phyloP scores from a whole-genome alignment of 2,329 filamentous ascomycete species.

The Triangularia verruculosa region DNA sequence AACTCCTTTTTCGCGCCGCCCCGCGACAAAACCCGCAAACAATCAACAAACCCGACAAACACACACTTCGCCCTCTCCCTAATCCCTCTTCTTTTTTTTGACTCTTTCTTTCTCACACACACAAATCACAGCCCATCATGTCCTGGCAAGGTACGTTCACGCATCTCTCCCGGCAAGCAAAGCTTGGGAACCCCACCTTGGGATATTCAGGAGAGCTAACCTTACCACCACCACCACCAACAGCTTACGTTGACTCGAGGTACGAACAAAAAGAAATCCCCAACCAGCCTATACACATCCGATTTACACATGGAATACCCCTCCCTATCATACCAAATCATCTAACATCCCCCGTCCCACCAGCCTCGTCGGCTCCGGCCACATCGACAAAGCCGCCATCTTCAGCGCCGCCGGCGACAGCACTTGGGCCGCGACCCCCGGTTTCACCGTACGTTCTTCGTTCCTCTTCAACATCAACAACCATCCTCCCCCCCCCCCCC shows the following conservation, averaged over 20 bases:
- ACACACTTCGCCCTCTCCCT: constrained; percentile 1
- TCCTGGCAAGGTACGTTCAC: constrained; percentile 68
- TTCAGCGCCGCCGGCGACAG: constrained; percentile 78
- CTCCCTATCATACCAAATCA: neutral
- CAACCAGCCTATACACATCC: neutral
- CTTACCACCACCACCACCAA: constrained; percentile 8
- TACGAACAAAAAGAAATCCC: too few relatives aligned
- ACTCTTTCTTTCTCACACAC: neutral
- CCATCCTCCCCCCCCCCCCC: neutral
- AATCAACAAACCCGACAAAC: neutral
- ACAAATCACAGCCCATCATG: constrained; percentile 38
- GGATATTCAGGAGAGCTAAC: constrained; percentile 31
- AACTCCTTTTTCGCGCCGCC: neutral
- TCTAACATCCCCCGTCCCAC: neutral
- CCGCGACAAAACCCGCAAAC: neutral
- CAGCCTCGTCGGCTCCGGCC: constrained; percentile 76
- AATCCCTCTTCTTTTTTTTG: neutral
- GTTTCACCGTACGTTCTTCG: constrained; percentile 65
- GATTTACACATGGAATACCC: too few relatives aligned
- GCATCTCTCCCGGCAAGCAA: constrained; percentile 24
- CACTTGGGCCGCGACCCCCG: constrained; percentile 68
- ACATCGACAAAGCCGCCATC: constrained; percentile 82
- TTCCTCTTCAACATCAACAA: neutral
- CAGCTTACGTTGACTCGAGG: constrained; percentile 53
- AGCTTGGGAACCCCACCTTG: constrained; percentile 26